Conservation (phyloP, 805 yeast species). For the Saturnispora bothae region DNA sequence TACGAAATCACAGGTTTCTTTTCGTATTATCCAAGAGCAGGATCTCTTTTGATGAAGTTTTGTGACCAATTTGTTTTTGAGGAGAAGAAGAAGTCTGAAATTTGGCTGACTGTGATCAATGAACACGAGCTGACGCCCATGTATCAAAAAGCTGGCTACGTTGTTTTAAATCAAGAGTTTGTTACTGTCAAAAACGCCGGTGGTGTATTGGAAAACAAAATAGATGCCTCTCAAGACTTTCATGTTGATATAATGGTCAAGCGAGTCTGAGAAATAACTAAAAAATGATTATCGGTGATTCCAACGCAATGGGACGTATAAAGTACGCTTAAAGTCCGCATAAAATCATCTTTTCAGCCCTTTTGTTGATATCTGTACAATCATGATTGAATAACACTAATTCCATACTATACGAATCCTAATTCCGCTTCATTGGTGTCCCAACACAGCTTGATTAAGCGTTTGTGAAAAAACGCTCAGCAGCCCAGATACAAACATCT, state of each 20-base stretch:
- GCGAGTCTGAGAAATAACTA: too few relatives aligned
- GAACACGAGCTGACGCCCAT: slow-evolving; percentile 40
- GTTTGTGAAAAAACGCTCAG: too few relatives aligned
- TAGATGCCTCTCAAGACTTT: slow-evolving; percentile 32
- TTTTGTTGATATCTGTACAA: too few relatives aligned
- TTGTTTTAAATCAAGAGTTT: slow-evolving; percentile 16
- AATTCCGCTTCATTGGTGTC: too few relatives aligned
- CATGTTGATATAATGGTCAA: slow-evolving; percentile 30
- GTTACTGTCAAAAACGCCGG: slow-evolving; percentile 18
- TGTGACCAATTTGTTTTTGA: slow-evolving; percentile 12
- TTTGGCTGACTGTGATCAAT: slow-evolving; percentile 34
- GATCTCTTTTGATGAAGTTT: slow-evolving; percentile 18
- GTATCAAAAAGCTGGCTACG: slow-evolving; percentile 35
- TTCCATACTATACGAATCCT: too few relatives aligned
- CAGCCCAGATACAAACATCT: too few relatives aligned
- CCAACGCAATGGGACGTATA: too few relatives aligned
- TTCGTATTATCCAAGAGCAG: slow-evolving; percentile 35
- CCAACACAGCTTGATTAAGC: too few relatives aligned
- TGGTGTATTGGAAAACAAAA: slow-evolving; percentile 27
- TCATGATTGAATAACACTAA: too few relatives aligned
- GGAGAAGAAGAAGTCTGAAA: slow-evolving; percentile 11
- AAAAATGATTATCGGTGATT: too few relatives aligned
- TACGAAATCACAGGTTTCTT: slow-evolving; percentile 44
- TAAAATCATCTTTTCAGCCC: too few relatives aligned
- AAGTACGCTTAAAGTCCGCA: too few relatives aligned